Evolutionary conservation across 805 yeast genomes (phyloP), one percentile per base, ranked within the genome.

Genomic region (Candida coquimbonensis): DNA sequence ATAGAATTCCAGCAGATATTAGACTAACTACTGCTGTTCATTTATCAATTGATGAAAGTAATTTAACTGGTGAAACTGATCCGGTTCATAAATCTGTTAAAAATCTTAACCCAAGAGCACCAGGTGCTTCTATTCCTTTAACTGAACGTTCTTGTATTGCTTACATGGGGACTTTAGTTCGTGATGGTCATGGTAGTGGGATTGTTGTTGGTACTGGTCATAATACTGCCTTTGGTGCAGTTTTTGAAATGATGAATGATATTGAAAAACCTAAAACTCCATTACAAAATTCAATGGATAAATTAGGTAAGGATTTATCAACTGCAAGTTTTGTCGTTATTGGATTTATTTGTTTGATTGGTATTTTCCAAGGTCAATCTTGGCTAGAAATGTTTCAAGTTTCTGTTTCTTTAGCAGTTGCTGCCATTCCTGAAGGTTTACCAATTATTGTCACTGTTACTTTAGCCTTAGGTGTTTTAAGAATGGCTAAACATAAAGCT

Each of bases 201-300:
- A 74, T 93, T 37, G 99, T 93, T 14, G 78, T 93, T 32, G 96
- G 91, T 12, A 93, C 96, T 2, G 95, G 95, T 35, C 71, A 77
- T 35, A 79, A 82, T 53, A 91, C 99, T 3, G 96, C 95, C 42
- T 89, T 93, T 66, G 99, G 99, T 42, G 73, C 83, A 39, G 97
- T 93, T 14, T 93, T 89, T 61, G 90, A 85, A 54, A 89, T 93
- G 96, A 88, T 93, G 95, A 77, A 83, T 34, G 83, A 80, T 42
- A 93, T 93, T 54, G 96, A 89, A 64, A 93, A 93, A 66, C 99
- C 99, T 43, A 93, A 93, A 67, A 93, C 99, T 16, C 99, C 99
- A 3, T 72, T 93, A 54, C 99, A 93, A 68, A 75, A 80, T 49
- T 83, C 96, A 9, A 93, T 93, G 99, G 98, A 90, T 62, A 83